Conservation (phyloP, 2,329 filamentous ascomycete genomes). For the Sporothrix sp. region DNA sequence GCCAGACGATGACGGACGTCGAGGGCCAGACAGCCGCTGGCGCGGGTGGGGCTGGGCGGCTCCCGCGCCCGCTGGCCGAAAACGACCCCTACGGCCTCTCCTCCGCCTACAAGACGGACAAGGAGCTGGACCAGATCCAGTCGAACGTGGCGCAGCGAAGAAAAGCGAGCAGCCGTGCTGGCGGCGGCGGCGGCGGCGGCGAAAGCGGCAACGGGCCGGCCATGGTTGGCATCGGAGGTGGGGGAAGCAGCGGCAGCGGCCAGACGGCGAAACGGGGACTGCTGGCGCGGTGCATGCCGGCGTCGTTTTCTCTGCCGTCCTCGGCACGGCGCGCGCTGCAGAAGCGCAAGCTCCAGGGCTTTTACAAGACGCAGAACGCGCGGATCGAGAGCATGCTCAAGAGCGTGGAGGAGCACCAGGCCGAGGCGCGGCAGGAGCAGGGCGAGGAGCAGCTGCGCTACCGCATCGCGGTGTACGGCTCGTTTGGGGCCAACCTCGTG, state of each 20-base stretch:
- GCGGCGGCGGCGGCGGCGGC: not conserved
- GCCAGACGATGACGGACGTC: constrained; percentile 29
- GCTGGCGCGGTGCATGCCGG: constrained; percentile 22
- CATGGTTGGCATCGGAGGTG: not conserved
- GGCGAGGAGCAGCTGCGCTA: constrained; percentile 71
- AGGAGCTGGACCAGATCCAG: constrained; percentile 66
- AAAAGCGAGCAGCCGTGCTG: not conserved
- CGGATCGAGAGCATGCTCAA: constrained; percentile 88
- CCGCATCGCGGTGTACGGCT: constrained; percentile 55
- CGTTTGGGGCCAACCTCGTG: constrained; percentile 69
- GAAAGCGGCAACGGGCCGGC: not conserved
- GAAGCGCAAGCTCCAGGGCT: constrained; percentile 51
- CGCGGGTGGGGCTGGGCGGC: constrained; percentile 27
- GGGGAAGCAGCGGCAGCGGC: not conserved
- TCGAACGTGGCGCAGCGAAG: constrained; percentile 60
- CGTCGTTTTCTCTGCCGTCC: constrained; percentile 24
- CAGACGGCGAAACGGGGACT: constrained; percentile 8
- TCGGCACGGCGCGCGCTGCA: constrained; percentile 26
- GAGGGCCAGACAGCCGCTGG: constrained; percentile 37
- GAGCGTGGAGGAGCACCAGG: constrained; percentile 81
- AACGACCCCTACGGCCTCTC: constrained; percentile 78
- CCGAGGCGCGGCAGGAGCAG: constrained; percentile 69
- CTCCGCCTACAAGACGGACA: constrained; percentile 63
- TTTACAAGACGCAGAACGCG: constrained; percentile 87
- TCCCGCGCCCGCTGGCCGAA: constrained; percentile 50